Conservation (phyloP, 2,329 filamentous ascomycete genomes). For the Fusarium sarcochroum region DNA sequence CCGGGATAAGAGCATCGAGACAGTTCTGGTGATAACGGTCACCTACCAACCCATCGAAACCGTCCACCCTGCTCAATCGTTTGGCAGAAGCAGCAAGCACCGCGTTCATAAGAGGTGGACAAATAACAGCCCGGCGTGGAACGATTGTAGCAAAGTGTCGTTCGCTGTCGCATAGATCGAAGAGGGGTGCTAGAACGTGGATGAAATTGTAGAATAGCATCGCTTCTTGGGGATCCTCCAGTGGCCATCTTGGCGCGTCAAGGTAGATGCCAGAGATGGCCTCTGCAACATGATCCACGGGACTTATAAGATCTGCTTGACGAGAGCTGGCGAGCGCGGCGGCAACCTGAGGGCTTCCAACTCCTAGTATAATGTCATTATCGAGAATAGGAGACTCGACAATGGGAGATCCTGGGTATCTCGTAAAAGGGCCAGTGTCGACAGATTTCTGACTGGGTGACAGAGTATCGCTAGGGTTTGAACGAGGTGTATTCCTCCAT, state of each 20-base stretch:
- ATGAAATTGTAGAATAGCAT: slow-evolving; percentile 50
- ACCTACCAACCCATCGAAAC: slow-evolving; percentile 43
- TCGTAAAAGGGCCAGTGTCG: slow-evolving; percentile 16
- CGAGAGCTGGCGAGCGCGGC: slow-evolving; percentile 27
- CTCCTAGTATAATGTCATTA: slow-evolving; percentile 16
- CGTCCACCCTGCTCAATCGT: slow-evolving; percentile 39
- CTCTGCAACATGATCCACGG: slow-evolving; percentile 34
- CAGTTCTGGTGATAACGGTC: slow-evolving; percentile 50
- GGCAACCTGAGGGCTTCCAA: slow-evolving; percentile 14
- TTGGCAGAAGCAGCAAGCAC: slow-evolving; percentile 50
- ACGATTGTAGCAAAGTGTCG: slow-evolving; percentile 50
- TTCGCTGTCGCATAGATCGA: slow-evolving; percentile 49
- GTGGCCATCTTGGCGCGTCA: slow-evolving; percentile 41
- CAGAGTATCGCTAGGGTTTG: slow-evolving; percentile 19
- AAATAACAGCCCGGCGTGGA: slow-evolving; percentile 46
- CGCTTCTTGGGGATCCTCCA: slow-evolving; percentile 46
- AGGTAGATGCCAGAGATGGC: slow-evolving; percentile 45
- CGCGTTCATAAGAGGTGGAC: slow-evolving; percentile 49
- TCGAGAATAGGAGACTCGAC: slow-evolving; percentile 19
- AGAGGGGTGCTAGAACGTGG: slow-evolving; percentile 46
- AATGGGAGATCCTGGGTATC: slow-evolving; percentile 15
- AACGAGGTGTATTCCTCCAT: slow-evolving; percentile 31
- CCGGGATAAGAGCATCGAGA: slow-evolving; percentile 48
- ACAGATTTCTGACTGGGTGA: slow-evolving; percentile 37
- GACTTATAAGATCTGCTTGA: slow-evolving; percentile 11